phyloP scores from a whole-genome alignment of 345 rosid genomes.

The Eucalyptus pumila region DNA sequence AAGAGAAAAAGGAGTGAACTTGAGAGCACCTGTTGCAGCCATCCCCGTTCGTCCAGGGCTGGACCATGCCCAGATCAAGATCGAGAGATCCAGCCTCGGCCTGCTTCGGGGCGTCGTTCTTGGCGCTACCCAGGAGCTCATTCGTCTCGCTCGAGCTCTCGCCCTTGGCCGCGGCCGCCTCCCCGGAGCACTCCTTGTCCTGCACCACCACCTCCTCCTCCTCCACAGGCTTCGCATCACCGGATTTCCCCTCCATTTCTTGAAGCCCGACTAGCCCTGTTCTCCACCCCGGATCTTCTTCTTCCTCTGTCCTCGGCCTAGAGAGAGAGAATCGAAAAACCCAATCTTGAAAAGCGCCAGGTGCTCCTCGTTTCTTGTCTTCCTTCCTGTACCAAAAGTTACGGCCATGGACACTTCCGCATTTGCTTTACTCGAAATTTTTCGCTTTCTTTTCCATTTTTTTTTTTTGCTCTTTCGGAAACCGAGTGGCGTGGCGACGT shows the following conservation, averaged over 20 bases:
- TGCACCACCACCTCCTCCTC: neutral
- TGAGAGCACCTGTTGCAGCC: neutral
- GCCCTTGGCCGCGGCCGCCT: neutral
- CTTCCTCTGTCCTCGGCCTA: neutral
- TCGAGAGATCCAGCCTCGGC: conserved; percentile 15
- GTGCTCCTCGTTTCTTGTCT: neutral
- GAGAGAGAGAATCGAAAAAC: neutral
- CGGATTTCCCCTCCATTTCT: neutral
- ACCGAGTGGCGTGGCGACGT: neutral
- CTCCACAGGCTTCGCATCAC: neutral
- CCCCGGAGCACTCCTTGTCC: neutral
- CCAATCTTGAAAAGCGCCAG: no score
- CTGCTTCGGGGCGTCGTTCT: neutral
- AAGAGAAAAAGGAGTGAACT: neutral
- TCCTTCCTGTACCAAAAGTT: neutral
- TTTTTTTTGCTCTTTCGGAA: neutral
- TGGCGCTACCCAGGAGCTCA: neutral
- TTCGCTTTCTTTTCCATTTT: neutral
- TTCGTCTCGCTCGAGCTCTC: neutral
- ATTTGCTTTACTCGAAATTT: neutral
- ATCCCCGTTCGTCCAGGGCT: conserved; percentile 1
- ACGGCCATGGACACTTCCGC: neutral
- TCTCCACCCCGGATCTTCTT: neutral
- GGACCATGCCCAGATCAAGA: conserved; percentile 1
- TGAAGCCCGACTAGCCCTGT: neutral